Conservation (phyloP, 345 rosid genomes). For the Alliaria petiolata region DNA sequence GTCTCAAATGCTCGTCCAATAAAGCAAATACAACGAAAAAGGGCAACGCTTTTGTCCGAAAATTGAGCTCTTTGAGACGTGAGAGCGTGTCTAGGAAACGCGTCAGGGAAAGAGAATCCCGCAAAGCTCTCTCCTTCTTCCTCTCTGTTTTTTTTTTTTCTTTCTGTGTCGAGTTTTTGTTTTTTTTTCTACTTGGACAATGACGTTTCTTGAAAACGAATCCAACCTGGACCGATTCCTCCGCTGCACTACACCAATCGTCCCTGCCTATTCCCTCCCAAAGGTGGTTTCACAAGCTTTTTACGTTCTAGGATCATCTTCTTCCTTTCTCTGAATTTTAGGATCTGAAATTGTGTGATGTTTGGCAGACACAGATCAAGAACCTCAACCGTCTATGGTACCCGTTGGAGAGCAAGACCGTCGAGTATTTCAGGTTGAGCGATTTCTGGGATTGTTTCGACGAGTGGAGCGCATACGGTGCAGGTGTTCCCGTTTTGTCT, state of each 20-base stretch:
- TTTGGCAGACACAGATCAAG: slow-evolving; percentile 68
- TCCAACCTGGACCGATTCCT: slow-evolving; percentile 30
- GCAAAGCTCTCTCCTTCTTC: slow-evolving; percentile 14
- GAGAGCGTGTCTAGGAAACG: not conserved
- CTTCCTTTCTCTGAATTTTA: not conserved
- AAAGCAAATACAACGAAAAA: not conserved
- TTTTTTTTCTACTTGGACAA: not conserved
- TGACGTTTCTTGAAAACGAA: slow-evolving; percentile 19
- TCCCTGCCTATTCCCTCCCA: slow-evolving; percentile 18
- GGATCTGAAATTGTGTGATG: not conserved
- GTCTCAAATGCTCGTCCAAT: slow-evolving; percentile 20
- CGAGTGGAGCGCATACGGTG: slow-evolving; percentile 99
- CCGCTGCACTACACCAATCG: slow-evolving; percentile 27
- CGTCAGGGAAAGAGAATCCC: slow-evolving; percentile 9
- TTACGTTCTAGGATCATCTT: not conserved
- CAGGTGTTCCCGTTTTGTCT: slow-evolving; percentile 75
- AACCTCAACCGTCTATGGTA: slow-evolving; percentile 78
- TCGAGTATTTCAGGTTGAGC: slow-evolving; percentile 69
- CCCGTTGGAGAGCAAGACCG: slow-evolving; percentile 69
- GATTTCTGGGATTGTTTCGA: slow-evolving; percentile 89
- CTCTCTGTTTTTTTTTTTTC: slow-evolving; percentile 20
- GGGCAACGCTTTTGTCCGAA: slow-evolving; percentile 13
- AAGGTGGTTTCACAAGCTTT: slow-evolving; percentile 25
- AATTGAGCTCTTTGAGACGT: slow-evolving; percentile 10
- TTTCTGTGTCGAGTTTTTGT: slow-evolving; percentile 11